Conservation (phyloP, 768 basidiomycete species). For the Tulasnella sp. region DNA sequence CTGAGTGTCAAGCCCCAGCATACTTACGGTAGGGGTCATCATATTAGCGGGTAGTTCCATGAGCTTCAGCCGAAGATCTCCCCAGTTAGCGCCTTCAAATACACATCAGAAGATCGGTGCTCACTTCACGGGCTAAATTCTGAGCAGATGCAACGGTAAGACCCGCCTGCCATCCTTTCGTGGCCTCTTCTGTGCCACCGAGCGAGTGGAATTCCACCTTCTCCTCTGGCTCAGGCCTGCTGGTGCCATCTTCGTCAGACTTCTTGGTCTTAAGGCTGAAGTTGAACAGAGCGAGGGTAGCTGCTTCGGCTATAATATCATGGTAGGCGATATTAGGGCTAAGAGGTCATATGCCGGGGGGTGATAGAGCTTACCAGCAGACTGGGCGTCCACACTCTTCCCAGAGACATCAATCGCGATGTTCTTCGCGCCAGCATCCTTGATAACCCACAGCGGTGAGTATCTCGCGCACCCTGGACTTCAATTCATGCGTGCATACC, state of each 20-base stretch:
- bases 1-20: neutral
- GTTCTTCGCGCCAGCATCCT: constrained; percentile 38
- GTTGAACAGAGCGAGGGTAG: constrained; percentile 62
- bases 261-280: constrained; percentile 76
- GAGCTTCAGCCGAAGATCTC: constrained; percentile 35
- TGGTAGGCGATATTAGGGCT: neutral
- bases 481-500: constrained; percentile 30
- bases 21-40: constrained; percentile 64
- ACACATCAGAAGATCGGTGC: constrained; percentile 17
- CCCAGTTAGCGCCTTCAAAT: neutral
- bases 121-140: constrained; percentile 67
- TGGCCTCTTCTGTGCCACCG: constrained; percentile 29
- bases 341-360: neutral
- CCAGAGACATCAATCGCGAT: constrained; percentile 51
- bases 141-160: constrained; percentile 64
- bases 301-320: constrained; percentile 51
- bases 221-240: constrained; percentile 25
- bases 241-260: constrained; percentile 40
- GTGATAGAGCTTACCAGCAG: constrained; percentile 49
- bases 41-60: constrained; percentile 82
- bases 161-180: constrained; percentile 58
- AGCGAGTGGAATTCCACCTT: constrained; percentile 38
- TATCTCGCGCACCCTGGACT: too few species aligned
- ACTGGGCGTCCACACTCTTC: constrained; percentile 47
- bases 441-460: too few species aligned